Evolutionary conservation across 306 rosid genomes (phyloP).

Genomic region (Cucurbita moschata): DNA sequence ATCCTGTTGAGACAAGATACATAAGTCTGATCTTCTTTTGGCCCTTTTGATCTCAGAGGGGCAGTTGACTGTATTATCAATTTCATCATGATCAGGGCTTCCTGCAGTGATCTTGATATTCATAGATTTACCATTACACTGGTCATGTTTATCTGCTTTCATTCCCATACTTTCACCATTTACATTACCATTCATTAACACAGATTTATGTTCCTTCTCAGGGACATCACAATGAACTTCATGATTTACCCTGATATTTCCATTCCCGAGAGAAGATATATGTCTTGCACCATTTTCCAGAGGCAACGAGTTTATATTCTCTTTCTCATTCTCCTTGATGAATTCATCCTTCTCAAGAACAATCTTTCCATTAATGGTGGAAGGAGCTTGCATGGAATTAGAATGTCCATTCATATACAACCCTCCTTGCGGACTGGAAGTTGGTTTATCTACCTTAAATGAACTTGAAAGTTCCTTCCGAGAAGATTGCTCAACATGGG

Average conservation of each 20-base stretch:
- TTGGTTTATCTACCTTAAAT: conserved; percentile 39
- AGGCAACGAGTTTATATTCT: conserved; percentile 25
- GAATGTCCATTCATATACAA: conserved; percentile 42
- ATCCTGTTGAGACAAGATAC: conserved; percentile 54
- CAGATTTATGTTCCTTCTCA: conserved; percentile 13
- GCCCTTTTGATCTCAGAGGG: conserved; percentile 19
- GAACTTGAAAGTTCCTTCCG: conserved; percentile 27
- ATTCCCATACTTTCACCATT: conserved; percentile 12
- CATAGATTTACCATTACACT: conserved; percentile 17
- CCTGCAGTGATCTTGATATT: conserved; percentile 14
- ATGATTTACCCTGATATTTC: conserved; percentile 26
- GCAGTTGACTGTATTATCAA: conserved; percentile 22
- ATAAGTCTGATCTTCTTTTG: conserved; percentile 44
- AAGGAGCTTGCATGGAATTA: conserved; percentile 32
- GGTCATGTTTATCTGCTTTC: conserved; percentile 25
- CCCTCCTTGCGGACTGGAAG: conserved; percentile 35
- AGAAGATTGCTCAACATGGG: conserved; percentile 33
- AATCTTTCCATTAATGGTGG: conserved; percentile 43
- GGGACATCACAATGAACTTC: conserved; percentile 20
- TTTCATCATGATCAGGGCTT: conserved; percentile 20
- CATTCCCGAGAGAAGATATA: conserved; percentile 17
- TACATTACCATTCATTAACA: conserved; percentile 26
- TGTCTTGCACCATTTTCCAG: conserved; percentile 40
- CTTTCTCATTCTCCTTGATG: conserved; percentile 43
- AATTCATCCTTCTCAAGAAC: conserved; percentile 25